Evolutionary conservation across 2,329 filamentous ascomycete species (phyloP).

Genomic region (Lecanicillium sp.): DNA sequence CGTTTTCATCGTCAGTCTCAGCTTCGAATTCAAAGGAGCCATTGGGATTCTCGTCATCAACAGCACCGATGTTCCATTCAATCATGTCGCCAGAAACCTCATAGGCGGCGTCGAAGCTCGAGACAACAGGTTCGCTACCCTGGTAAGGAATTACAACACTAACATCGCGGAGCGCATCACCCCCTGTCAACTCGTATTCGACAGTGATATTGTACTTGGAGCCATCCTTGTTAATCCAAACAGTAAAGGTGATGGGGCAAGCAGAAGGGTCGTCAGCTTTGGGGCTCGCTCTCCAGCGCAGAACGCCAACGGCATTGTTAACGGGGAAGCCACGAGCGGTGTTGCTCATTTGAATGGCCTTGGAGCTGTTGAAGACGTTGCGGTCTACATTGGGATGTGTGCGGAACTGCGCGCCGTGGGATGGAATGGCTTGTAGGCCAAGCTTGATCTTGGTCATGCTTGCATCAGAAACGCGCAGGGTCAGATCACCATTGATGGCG

Average conservation of each 20-base stretch:
- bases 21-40: conserved; percentile 96
- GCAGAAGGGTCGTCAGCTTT: conserved; percentile 72
- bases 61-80: conserved; percentile 85
- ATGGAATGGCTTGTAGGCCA: conserved; percentile 65
- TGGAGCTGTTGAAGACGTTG: conserved; percentile 71
- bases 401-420: conserved; percentile 81
- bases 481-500: conserved; percentile 84
- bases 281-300: conserved; percentile 84
- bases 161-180: conserved; percentile 73
- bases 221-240: conserved; percentile 90
- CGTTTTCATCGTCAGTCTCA: conserved; percentile 75
- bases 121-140: conserved; percentile 76
- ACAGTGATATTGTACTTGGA: conserved; percentile 84
- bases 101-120: conserved; percentile 89
- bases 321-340: conserved; percentile 81
- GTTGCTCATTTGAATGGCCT: conserved; percentile 85
- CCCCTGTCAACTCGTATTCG: conserved; percentile 87
- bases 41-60: conserved; percentile 72
- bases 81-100: conserved; percentile 87
- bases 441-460: conserved; percentile 89
- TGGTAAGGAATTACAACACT: conserved; percentile 81
- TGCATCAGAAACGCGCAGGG: conserved; percentile 81
- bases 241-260: conserved; percentile 90
- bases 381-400: conserved; percentile 97
- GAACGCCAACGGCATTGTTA: conserved; percentile 86